A percentile compares a stretch with the other conserved stretches of the same genome.
Conservation (phyloP, 2,329 filamentous ascomycete species). For the Stenocarpella maydis region DNA sequence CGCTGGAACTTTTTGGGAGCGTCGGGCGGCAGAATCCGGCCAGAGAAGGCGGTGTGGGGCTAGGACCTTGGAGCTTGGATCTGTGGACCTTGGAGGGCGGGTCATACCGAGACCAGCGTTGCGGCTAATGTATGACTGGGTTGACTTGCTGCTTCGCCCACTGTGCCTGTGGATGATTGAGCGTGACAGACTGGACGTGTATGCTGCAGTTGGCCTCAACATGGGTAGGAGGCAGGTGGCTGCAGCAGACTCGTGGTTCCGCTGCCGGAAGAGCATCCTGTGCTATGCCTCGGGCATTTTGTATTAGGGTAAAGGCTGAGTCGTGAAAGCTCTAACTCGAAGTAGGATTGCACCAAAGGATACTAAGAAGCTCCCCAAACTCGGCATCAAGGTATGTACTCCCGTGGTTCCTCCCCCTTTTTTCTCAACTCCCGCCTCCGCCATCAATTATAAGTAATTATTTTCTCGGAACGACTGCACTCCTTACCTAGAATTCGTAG, state of each 20-base stretch:
- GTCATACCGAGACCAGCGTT: background rate
- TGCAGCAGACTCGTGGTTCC: background rate
- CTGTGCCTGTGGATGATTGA: background rate
- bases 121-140: background rate
- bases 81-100: background rate
- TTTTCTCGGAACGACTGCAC: too few species aligned
- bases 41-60: constrained; percentile 6
- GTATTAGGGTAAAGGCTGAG: too few species aligned
- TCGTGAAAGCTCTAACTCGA: too few species aligned
- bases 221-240: background rate
- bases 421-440: too few species aligned
- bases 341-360: too few species aligned
- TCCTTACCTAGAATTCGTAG: too few species aligned
- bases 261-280: background rate
- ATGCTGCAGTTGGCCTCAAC: background rate
- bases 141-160: background rate
- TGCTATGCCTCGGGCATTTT: too few species aligned
- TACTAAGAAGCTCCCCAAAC: too few species aligned
- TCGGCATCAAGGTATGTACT: too few species aligned
- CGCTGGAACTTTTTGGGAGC: constrained; percentile 30
- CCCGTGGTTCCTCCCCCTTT: too few species aligned
- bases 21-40: constrained; percentile 2
- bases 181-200: background rate
- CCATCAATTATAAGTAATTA: too few species aligned
- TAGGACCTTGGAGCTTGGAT: background rate